These are phyloP conservation scores for Apiotrichum gamsii DNA, from an alignment of 1,284 basidiomycete genomes.

Conservation along the genomic window DNA sequence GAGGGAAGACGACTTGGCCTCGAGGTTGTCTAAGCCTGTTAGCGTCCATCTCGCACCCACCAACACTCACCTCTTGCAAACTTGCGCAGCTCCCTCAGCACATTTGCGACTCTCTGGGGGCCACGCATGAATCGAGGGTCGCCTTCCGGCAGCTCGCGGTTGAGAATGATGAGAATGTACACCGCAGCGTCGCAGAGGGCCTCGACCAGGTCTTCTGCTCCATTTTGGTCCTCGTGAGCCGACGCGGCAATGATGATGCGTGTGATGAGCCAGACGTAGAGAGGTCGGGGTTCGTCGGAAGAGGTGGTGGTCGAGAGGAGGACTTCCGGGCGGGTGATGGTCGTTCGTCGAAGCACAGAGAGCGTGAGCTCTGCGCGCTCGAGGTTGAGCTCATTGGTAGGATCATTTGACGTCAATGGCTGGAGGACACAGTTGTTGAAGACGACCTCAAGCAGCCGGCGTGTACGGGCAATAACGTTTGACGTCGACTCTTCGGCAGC, in stretches of 20 bases:
- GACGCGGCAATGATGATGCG: conserved; percentile 31
- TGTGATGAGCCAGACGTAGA: conserved; percentile 42
- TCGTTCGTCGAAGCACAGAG: conserved; percentile 27
- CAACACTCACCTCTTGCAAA: conserved; percentile 29
- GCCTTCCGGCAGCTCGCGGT: conserved; percentile 11
- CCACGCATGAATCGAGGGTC: conserved; percentile 20
- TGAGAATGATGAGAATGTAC: conserved; percentile 16
- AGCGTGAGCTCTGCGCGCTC: conserved; percentile 31
- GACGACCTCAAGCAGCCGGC: conserved; percentile 35
- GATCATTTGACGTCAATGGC: conserved; percentile 7
- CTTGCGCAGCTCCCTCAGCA: conserved; percentile 18
- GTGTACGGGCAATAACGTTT: conserved; percentile 17
- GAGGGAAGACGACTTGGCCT: conserved; percentile 6
- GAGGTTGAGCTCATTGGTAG: conserved; percentile 1
- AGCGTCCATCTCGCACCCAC: too few relatives aligned
- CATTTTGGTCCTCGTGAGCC: conserved; percentile 9
- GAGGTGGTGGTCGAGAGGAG: conserved; percentile 8
- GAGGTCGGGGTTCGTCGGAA: conserved; percentile 7
- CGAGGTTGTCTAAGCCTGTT: conserved; percentile 10
- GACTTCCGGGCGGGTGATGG: conserved; percentile 22
- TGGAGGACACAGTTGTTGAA: conserved; percentile 33
- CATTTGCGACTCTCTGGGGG: conserved; percentile 12
- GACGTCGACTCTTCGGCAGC: neutral
- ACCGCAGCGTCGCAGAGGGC: conserved; percentile 16
- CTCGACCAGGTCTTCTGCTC: conserved; percentile 7